Evolutionary conservation across 225 moss, liverwort and hornwort genomes (phyloP).

Genomic region (Polytrichum commune): DNA sequence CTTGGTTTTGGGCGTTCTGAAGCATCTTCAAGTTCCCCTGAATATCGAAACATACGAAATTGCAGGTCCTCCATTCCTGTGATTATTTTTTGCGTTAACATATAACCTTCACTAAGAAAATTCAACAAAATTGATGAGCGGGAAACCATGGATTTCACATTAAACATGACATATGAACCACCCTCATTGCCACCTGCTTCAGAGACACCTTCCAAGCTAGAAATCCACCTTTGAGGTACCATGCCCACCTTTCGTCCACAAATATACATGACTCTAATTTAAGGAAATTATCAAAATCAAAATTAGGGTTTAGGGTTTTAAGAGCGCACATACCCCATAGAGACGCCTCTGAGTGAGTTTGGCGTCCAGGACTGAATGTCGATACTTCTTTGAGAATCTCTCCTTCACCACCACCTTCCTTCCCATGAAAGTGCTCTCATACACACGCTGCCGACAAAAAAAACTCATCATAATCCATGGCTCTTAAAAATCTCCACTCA

Average conservation of each 20-base stretch:
- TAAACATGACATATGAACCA: too few relatives aligned
- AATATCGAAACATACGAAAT: too few relatives aligned
- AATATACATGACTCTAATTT: too few relatives aligned
- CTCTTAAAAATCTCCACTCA: not conserved
- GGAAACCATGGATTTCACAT: not conserved
- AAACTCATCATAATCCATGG: not conserved
- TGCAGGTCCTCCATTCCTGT: too few relatives aligned
- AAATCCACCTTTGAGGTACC: not conserved
- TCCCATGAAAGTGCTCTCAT: slow-evolving; percentile 60
- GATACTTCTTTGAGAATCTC: slow-evolving; percentile 86
- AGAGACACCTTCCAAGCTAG: not conserved
- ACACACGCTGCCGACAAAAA: slow-evolving; percentile 51
- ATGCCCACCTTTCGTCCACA: too few relatives aligned
- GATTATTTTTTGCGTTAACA: too few relatives aligned
- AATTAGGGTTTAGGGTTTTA: not conserved
- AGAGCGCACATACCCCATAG: slow-evolving; percentile 43
- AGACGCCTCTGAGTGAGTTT: slow-evolving; percentile 86
- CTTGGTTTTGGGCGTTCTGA: too few relatives aligned
- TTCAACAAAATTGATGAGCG: too few relatives aligned
- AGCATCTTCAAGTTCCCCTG: too few relatives aligned
- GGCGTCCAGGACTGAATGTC: slow-evolving; percentile 73
- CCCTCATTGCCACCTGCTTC: too few relatives aligned
- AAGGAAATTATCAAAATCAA: not conserved
- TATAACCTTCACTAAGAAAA: too few relatives aligned
- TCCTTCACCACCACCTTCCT: slow-evolving; percentile 80